Conservation (phyloP, 495 filamentous ascomycete species). For the Lichina pygmaea region DNA sequence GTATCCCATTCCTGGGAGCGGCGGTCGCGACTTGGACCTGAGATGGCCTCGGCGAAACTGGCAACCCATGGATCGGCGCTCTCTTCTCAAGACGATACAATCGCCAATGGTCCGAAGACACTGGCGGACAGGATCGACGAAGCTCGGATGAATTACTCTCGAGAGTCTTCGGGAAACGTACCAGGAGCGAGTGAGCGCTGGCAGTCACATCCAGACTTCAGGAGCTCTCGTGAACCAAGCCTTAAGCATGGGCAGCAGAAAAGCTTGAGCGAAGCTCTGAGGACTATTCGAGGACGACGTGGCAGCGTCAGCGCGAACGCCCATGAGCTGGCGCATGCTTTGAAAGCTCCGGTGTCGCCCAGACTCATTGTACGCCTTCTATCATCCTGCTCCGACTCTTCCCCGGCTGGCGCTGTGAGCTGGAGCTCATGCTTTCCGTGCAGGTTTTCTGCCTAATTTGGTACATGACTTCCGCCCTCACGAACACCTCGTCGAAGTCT, state of each 20-base stretch:
- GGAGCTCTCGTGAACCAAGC: background rate
- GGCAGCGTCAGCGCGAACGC: conserved; percentile 76
- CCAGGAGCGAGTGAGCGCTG: background rate
- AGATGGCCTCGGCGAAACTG: too few species aligned
- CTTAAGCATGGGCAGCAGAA: conserved; percentile 38
- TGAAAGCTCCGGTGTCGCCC: conserved; percentile 73
- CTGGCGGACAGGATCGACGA: too few species aligned
- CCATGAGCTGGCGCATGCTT: conserved; percentile 73
- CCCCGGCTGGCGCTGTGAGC: background rate
- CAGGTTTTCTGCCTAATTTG: conserved; percentile 64
- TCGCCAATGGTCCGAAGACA: too few species aligned
- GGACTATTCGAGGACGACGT: conserved; percentile 45
- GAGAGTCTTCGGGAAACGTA: background rate
- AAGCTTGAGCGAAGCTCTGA: conserved; percentile 66
- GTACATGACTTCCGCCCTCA: conserved; percentile 84
- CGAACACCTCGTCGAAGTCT: conserved; percentile 92
- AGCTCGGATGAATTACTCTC: too few species aligned
- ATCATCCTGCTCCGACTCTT: background rate
- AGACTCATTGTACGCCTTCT: conserved; percentile 43
- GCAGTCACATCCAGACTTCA: background rate
- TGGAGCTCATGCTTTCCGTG: background rate
- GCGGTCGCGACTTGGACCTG: too few species aligned
- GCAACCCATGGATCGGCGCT: too few species aligned
- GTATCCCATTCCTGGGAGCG: too few species aligned
- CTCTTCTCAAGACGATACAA: too few species aligned